Base-by-base conservation (phyloP, 805 yeast genomes). In the Saccharomycopsis fibuligera region DNA sequence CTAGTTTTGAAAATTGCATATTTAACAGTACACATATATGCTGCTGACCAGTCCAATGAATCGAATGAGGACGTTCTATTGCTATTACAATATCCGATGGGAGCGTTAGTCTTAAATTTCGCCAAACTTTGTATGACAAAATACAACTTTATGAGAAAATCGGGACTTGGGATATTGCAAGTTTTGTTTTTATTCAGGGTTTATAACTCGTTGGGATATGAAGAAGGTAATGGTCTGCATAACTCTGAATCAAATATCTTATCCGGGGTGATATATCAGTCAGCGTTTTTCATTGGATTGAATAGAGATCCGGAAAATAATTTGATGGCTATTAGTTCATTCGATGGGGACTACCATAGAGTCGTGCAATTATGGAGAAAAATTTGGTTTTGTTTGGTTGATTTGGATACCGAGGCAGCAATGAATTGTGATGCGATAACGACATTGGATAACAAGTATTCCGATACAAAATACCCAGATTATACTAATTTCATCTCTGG, bases 181-280 rank as follows among this genome's bases (percentile, higher is more conserved):
- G 62, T 72, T 25, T 60, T 73, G 3, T 51, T 72, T 38, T 60
- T 67, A 37, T 56, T 67, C 31, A 61, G 74, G 49, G 54, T 64
- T 35, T 76, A 76, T 60, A 72, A 62, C 54, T 60, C 57, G 29
- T 55, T 63, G 51, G 65, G 76, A 0, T 78, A 75, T 3, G 78
- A 74, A 56, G 76, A 74, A 56, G 75, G 77, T 21, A 79, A 76
- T 54, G 76, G 76, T 5, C 59, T 63, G 2, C 72, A 68, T 40
- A 71, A 69, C 9, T 62, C 68, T 16, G 73, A 69, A 48, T 67
- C 74, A 1, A 62, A 59, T 31, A 62, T 69, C 2, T 63, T 61
- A 41, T 63, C 60, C 30, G 72, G 72, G 1, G 53, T 70, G 31
- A 52, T 72, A 5, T 49, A 63, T 8, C 67, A 69, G 37, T 67